Conservation (phyloP, 1,284 basidiomycete species). For the Exobasidium cylindrosporum region DNA sequence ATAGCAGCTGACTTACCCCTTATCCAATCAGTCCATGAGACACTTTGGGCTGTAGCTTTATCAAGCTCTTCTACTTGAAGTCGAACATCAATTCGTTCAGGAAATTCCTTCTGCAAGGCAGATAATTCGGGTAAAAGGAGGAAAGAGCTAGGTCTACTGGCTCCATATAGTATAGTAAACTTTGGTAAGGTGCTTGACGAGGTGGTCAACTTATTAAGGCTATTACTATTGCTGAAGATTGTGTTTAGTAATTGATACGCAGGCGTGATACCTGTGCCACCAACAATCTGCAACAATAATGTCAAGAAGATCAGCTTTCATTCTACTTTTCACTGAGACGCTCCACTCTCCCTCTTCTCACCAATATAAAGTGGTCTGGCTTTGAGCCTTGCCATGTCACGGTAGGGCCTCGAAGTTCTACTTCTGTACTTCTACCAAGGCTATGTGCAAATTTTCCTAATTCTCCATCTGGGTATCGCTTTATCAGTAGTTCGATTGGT, state of each 20-base stretch:
- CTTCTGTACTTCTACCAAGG: conserved; percentile 16
- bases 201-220: background rate
- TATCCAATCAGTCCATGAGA: conserved; percentile 6
- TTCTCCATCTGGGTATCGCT: conserved; percentile 38
- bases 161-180: conserved; percentile 30
- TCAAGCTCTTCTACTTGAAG: conserved; percentile 22
- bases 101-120: conserved; percentile 13
- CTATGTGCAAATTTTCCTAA: conserved; percentile 29
- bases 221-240: conserved; percentile 19
- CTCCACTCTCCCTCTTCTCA: background rate
- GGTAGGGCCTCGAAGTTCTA: conserved; percentile 34
- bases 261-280: conserved; percentile 38
- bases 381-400: conserved; percentile 25
- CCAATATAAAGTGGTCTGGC: conserved; percentile 17
- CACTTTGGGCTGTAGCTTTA: background rate
- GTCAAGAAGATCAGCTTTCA: conserved; percentile 8
- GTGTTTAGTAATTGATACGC: conserved; percentile 36
- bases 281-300: conserved; percentile 23
- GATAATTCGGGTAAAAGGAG: conserved; percentile 30
- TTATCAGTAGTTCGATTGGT: conserved; percentile 28
- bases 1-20: background rate
- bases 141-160: conserved; percentile 16
- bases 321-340: background rate
- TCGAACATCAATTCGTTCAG: conserved; percentile 19
- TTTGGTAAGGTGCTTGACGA: conserved; percentile 7